A percentile compares a stretch with the other conserved stretches of the same genome.
Evolutionary conservation across 129 eudicot genomes (phyloP).

Genomic region (Ambrosia artemisiifolia): DNA sequence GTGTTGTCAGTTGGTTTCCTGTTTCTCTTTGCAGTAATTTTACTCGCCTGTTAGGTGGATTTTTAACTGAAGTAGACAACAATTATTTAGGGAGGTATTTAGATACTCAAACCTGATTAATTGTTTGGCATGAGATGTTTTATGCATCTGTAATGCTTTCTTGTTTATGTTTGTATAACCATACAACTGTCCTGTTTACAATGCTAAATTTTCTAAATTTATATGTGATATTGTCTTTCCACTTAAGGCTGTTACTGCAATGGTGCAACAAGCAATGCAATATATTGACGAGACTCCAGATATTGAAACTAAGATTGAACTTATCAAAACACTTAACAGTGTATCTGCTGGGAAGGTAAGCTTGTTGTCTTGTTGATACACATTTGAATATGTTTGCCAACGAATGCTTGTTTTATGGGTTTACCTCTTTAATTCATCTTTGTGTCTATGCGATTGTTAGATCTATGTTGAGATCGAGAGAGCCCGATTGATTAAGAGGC

Average conservation of each 20-base stretch:
- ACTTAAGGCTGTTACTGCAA: constrained; percentile 73
- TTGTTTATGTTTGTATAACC: background rate
- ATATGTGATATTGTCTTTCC: background rate
- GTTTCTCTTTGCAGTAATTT: no score
- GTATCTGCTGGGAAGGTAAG: constrained; percentile 88
- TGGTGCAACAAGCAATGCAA: constrained; percentile 95
- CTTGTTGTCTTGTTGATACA: background rate
- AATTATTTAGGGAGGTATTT: background rate
- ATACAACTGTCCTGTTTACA: background rate
- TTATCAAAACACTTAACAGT: constrained; percentile 83
- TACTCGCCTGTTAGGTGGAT: no score
- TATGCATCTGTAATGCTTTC: background rate
- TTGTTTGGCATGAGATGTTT: background rate
- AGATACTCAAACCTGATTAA: background rate
- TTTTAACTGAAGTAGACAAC: no score
- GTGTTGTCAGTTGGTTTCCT: no score
- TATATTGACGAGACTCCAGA: constrained; percentile 84
- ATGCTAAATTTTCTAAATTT: constrained; percentile 1
- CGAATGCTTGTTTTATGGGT: background rate
- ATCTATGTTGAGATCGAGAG: constrained; percentile 88
- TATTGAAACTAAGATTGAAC: constrained; percentile 71
- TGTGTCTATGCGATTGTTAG: constrained; percentile 23
- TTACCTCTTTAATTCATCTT: constrained; percentile 16
- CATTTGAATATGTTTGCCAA: background rate
- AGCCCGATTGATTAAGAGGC: constrained; percentile 71